These are phyloP conservation scores for Botrytis aclada DNA, from an alignment of 2,329 filamentous ascomycete species.

Conservation along the genomic window DNA sequence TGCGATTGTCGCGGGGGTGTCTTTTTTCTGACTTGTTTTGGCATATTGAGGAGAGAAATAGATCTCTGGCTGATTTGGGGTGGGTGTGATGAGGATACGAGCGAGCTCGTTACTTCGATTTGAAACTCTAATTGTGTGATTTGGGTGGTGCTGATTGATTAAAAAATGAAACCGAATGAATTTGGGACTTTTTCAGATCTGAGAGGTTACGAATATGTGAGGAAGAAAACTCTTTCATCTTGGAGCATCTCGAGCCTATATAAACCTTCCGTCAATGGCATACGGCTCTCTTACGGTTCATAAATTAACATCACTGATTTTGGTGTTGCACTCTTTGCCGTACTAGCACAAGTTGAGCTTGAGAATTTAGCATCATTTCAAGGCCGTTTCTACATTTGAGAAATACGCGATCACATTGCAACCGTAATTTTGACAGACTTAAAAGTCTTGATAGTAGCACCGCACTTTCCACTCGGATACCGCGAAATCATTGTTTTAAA, in stretches of 20 bases:
- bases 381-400: not conserved
- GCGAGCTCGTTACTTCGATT: not conserved
- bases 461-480: not conserved
- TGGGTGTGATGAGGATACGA: not conserved
- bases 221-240: not conserved
- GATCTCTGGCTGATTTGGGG: not conserved
- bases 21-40: not conserved
- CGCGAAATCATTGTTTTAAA: not conserved
- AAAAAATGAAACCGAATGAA: not conserved
- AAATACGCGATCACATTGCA: not conserved
- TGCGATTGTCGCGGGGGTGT: not conserved
- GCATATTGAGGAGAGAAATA: not conserved
- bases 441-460: not conserved
- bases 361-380: not conserved
- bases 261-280: not conserved
- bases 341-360: not conserved
- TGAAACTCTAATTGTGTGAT: not conserved
- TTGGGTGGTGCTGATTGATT: not conserved
- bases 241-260: not conserved
- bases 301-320: not conserved
- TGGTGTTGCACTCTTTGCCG: too few relatives aligned
- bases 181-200: not conserved
- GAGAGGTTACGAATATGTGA: not conserved
- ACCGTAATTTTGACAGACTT: not conserved
- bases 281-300: not conserved